A percentile compares a stretch with the other conserved stretches of the same genome.
Conservation (phyloP, 768 basidiomycete genomes). For the Russula dissimulans region DNA sequence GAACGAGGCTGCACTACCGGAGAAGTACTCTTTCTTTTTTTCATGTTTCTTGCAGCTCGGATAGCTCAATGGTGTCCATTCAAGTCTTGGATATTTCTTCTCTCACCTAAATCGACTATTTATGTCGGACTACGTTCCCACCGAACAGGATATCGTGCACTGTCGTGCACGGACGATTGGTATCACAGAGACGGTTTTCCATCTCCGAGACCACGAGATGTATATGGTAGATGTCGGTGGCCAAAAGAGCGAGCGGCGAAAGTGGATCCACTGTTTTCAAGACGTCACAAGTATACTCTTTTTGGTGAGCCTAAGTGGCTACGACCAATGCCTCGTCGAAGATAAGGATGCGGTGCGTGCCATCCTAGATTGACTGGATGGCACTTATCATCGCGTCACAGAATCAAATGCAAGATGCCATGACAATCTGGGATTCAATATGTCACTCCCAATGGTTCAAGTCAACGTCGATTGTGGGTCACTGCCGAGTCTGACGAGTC, state of each 20-base stretch:
- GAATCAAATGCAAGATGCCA: slow-evolving; percentile 99
- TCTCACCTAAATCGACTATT: slow-evolving; percentile 74
- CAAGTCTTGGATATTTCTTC: slow-evolving; percentile 69
- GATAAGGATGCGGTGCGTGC: slow-evolving; percentile 77
- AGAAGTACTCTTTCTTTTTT: slow-evolving; percentile 51
- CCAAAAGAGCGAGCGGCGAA: slow-evolving; percentile 86
- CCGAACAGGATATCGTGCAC: slow-evolving; percentile 81
- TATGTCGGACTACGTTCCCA: slow-evolving; percentile 58
- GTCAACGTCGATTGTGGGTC: slow-evolving; percentile 72
- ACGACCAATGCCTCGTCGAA: slow-evolving; percentile 90
- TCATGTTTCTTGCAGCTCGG: background rate
- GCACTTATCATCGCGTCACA: slow-evolving; percentile 25
- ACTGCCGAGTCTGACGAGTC: background rate
- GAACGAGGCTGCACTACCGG: slow-evolving; percentile 86
- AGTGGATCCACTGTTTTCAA: slow-evolving; percentile 94
- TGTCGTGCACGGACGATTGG: slow-evolving; percentile 84
- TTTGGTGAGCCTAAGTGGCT: slow-evolving; percentile 84
- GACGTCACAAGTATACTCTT: slow-evolving; percentile 92
- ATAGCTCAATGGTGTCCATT: slow-evolving; percentile 1
- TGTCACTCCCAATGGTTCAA: slow-evolving; percentile 98
- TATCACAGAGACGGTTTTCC: slow-evolving; percentile 82
- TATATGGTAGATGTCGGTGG: slow-evolving; percentile 92
- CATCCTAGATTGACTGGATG: background rate
- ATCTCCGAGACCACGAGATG: slow-evolving; percentile 70
- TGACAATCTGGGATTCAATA: slow-evolving; percentile 99